Percentiles rank a stretch among this genome's conserved stretches.
Conservation (phyloP, 2,329 filamentous ascomycete species). For the Pyrenochaeta sp. region DNA sequence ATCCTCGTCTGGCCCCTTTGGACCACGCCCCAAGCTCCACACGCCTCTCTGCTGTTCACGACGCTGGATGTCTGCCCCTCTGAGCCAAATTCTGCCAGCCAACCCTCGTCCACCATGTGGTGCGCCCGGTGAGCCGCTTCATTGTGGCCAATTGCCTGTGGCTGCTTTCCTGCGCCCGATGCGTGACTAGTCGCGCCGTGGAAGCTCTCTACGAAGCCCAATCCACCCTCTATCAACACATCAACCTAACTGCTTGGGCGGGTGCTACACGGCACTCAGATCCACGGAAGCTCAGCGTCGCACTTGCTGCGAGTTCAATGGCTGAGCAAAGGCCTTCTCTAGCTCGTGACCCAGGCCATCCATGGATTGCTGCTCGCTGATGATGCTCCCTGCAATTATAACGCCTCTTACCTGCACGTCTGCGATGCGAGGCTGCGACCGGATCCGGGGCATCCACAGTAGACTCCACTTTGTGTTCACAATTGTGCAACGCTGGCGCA, state of each 20-base stretch:
- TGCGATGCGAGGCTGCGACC: slow-evolving; percentile 25
- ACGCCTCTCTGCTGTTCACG: slow-evolving; percentile 10
- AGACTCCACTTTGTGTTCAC: slow-evolving; percentile 27
- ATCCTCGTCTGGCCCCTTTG: slow-evolving; percentile 13
- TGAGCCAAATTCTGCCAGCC: slow-evolving; percentile 16
- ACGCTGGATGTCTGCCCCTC: slow-evolving; percentile 5
- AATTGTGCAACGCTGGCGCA: slow-evolving; percentile 36
- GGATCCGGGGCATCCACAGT: slow-evolving; percentile 21
- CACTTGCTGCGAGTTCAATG: slow-evolving; percentile 6
- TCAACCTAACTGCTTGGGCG: slow-evolving; percentile 4
- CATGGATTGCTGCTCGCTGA: slow-evolving; percentile 20
- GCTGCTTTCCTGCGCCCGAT: slow-evolving; percentile 6
- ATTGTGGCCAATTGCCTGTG: background rate
- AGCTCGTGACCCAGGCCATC: slow-evolving; percentile 26
- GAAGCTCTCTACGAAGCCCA: slow-evolving; percentile 1
- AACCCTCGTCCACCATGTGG: slow-evolving; percentile 25
- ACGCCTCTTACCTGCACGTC: slow-evolving; percentile 22
- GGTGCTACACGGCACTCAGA: slow-evolving; percentile 7
- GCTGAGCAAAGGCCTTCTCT: slow-evolving; percentile 5
- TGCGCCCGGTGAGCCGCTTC: slow-evolving; percentile 6
- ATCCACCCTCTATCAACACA: slow-evolving; percentile 7
- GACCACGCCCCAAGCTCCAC: slow-evolving; percentile 10
- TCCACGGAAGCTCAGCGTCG: slow-evolving; percentile 4
- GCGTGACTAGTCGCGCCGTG: slow-evolving; percentile 14
- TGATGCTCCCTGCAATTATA: slow-evolving; percentile 28